Evolutionary conservation across 192 early-diverging fungal species (phyloP), one percentile per base, ranked within the genome.

Genomic region (Coemansia sp.): DNA sequence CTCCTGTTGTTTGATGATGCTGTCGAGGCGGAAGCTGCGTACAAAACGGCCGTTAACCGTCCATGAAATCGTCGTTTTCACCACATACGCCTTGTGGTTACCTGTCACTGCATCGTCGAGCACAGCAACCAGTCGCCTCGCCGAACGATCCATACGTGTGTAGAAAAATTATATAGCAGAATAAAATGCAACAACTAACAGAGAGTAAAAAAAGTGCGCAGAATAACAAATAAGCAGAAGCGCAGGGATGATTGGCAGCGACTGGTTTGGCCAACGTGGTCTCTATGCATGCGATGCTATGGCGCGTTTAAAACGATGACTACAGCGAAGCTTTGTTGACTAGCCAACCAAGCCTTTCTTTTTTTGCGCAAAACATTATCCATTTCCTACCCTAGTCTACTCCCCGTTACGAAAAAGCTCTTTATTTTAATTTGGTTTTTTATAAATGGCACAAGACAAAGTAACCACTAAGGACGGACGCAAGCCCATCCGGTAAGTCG

Each of bases 401-500:
- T 4, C 27, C 33, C 17, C 57, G 21, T 8, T 59, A 33, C 39
- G 39, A 46, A 46, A 14, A 14, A 46, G 39, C 39, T 0, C 11
- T 46, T 46, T 46, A 14, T 46, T 46, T 46, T 46, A 46, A 46
- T 46, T 46, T 46, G 1, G 39, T 32, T 31, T 33, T 32, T 31
- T 33, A 25, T 22, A 51, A 58, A 60, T 57, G 32, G 21, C 54
- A 42, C 36, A 64, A 23, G 33, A 62, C 39, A 68, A 24, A 33
- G 33, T 68, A 54, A 46, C 59, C n/a, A 22, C 60, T 22, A 64
- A 58, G 54, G 62, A 63, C 42, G 65, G 61, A 31, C 72, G 72
- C 72, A 83, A 78, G 65, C 81, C 81, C 55, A 51, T 83, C 53
- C 69, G 80, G 80, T 83, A 83, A 62, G 75, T 29, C 20, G 23